Conservation (phyloP, 805 yeast species). For the Metschnikowia cerradonensis region DNA sequence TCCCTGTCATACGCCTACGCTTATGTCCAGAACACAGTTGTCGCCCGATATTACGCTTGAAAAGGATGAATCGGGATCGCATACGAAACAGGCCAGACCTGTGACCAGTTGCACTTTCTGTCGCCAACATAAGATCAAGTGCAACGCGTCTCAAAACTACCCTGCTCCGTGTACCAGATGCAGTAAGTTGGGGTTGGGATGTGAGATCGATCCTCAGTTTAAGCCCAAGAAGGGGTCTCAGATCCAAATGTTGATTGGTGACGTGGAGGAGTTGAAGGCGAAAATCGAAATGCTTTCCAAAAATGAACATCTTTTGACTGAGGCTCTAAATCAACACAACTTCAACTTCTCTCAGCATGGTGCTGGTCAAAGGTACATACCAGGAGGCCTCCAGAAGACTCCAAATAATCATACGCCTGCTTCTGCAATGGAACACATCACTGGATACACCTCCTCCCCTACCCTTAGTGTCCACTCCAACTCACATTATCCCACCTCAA, state of each 20-base stretch:
- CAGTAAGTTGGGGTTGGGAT: conserved; percentile 68
- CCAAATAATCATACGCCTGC: conserved; percentile 10
- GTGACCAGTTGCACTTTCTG: conserved; percentile 93
- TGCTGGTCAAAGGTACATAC: conserved; percentile 4
- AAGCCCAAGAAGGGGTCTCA: conserved; percentile 91
- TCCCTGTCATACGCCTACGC: conserved; percentile 3
- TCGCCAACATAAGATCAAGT: conserved; percentile 89
- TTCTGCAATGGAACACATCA: conserved; percentile 15
- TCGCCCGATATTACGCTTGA: not conserved
- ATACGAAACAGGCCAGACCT: conserved; percentile 51
- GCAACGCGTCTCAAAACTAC: conserved; percentile 81
- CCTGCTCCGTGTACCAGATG: conserved; percentile 85
- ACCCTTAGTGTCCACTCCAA: not conserved
- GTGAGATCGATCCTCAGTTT: conserved; percentile 89
- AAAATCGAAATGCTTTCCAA: conserved; percentile 61
- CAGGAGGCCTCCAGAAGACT: conserved; percentile 6
- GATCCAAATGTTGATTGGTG: conserved; percentile 76
- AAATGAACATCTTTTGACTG: conserved; percentile 65
- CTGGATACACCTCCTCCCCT: conserved; percentile 12
- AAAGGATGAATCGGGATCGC: not conserved
- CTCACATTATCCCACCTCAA: not conserved
- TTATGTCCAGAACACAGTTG: conserved; percentile 4
- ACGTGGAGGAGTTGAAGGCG: conserved; percentile 73
- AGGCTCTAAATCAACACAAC: conserved; percentile 50
- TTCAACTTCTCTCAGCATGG: conserved; percentile 20